Conservation (phyloP, 108 stramenopile species). For the Stephanodiscus minutulus region DNA sequence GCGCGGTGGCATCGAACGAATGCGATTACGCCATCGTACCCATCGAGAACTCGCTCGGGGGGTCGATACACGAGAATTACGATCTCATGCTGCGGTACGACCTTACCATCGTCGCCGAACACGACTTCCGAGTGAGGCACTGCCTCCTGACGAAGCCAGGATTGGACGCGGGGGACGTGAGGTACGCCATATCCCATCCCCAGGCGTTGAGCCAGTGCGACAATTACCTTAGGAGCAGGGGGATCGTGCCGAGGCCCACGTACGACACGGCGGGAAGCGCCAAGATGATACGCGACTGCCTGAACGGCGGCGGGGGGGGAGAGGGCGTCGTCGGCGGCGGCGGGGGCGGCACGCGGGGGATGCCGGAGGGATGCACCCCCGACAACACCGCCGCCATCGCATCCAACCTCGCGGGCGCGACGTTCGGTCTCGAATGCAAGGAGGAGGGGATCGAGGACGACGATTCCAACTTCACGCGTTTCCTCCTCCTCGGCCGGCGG, state of each 20-base stretch:
- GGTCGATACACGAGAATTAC: slow-evolving; percentile 98
- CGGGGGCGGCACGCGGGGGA: slow-evolving; percentile 1
- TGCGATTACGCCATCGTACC: slow-evolving; percentile 95
- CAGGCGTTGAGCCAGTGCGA: slow-evolving; percentile 99
- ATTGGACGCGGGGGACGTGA: slow-evolving; percentile 73
- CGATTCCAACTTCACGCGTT: slow-evolving; percentile 97
- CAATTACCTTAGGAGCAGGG: slow-evolving; percentile 85
- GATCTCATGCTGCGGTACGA: slow-evolving; percentile 97
- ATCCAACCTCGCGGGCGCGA: slow-evolving; percentile 89
- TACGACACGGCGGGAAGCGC: slow-evolving; percentile 98
- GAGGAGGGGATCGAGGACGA: slow-evolving; percentile 96
- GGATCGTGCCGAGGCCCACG: slow-evolving; percentile 77
- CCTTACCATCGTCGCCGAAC: slow-evolving; percentile 78
- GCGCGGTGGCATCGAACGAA: slow-evolving; percentile 92
- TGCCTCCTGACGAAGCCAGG: slow-evolving; percentile 85
- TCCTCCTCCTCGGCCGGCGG: slow-evolving; percentile 86
- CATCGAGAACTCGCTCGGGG: slow-evolving; percentile 96
- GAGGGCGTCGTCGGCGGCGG: background rate
- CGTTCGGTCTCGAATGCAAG: slow-evolving; percentile 89
- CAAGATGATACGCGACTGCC: slow-evolving; percentile 84
- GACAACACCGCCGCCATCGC: slow-evolving; percentile 95
- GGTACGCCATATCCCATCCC: slow-evolving; percentile 93
- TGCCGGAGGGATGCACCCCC: slow-evolving; percentile 78
- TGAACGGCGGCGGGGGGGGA: slow-evolving; percentile 20
- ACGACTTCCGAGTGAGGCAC: slow-evolving; percentile 95